Conservation (phyloP, 306 rosid species). For the Acacia acuminata region DNA sequence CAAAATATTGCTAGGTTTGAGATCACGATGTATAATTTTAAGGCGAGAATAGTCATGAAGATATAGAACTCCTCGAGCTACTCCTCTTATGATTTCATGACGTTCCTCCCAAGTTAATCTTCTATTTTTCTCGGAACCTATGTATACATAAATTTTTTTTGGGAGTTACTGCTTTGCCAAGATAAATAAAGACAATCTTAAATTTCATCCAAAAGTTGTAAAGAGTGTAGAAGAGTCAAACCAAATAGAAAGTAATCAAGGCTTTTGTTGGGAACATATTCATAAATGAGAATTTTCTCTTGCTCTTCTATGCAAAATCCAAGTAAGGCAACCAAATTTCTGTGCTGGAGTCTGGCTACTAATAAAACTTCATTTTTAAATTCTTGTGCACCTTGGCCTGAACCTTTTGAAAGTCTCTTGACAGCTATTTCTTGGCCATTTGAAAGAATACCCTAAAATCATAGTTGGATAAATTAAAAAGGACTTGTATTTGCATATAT, state of each 20-base stretch:
- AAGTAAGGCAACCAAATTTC: not conserved
- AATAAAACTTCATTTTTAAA: constrained; percentile 1
- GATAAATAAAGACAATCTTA: not conserved
- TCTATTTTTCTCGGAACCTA: constrained; percentile 16
- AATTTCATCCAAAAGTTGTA: not conserved
- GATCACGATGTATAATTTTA: not conserved
- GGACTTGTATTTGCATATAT: not conserved
- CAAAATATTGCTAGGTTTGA: not conserved
- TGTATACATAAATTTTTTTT: not conserved
- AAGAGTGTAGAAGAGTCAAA: not conserved
- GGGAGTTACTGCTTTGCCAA: not conserved
- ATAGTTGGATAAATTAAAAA: not conserved
- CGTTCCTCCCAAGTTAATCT: constrained; percentile 25
- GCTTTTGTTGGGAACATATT: not conserved
- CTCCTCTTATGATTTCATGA: constrained; percentile 8
- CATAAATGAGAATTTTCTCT: not conserved
- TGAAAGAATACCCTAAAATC: not conserved
- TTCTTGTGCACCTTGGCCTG: constrained; percentile 35
- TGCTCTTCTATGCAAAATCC: not conserved
- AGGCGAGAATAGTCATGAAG: not conserved
- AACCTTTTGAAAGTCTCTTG: constrained; percentile 22
- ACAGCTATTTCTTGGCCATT: constrained; percentile 22
- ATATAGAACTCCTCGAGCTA: not conserved
- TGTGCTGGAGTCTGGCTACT: not conserved
- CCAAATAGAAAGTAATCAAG: constrained; percentile 1